A percentile compares a stretch with the other conserved stretches of the same genome.
Evolutionary conservation across 441 rosid genomes (phyloP).

Genomic region (Kokia cookei): DNA sequence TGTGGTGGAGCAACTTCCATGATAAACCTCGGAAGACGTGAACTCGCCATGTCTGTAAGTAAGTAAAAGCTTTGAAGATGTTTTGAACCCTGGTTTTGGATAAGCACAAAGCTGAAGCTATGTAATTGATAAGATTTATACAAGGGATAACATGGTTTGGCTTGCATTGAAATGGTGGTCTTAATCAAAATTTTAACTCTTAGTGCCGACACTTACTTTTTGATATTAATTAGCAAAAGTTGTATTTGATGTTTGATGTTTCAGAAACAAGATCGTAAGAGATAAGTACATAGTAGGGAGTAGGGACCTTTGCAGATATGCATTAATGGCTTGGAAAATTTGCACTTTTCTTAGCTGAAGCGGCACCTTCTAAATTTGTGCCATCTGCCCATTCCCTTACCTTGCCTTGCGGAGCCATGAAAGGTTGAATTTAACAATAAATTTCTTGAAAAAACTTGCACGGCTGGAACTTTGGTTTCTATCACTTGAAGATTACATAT

Average conservation of each 20-base stretch:
- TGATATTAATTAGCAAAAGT: slow-evolving; percentile 25
- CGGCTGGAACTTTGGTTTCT: not conserved
- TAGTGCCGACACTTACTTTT: slow-evolving; percentile 51
- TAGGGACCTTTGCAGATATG: slow-evolving; percentile 23
- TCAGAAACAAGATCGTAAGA: not conserved
- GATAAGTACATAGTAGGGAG: not conserved
- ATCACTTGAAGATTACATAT: not conserved
- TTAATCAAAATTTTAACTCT: slow-evolving; percentile 21
- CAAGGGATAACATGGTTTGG: slow-evolving; percentile 17
- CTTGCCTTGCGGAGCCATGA: not conserved
- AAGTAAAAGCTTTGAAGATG: not conserved
- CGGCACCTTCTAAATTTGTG: not conserved
- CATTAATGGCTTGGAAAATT: slow-evolving; percentile 12
- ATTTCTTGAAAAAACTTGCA: not conserved
- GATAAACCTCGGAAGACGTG: slow-evolving; percentile 62
- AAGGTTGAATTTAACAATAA: not conserved
- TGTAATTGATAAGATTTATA: not conserved
- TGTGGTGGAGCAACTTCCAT: slow-evolving; percentile 91
- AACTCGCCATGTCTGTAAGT: slow-evolving; percentile 47
- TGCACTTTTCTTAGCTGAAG: slow-evolving; percentile 20
- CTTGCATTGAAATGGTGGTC: slow-evolving; percentile 28
- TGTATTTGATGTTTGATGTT: slow-evolving; percentile 2
- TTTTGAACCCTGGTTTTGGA: slow-evolving; percentile 13
- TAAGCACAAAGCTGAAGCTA: slow-evolving; percentile 13
- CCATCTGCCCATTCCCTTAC: slow-evolving; percentile 16